Conservation (phyloP, 352 stramenopile species). For the Aphanomyces euteiches region DNA sequence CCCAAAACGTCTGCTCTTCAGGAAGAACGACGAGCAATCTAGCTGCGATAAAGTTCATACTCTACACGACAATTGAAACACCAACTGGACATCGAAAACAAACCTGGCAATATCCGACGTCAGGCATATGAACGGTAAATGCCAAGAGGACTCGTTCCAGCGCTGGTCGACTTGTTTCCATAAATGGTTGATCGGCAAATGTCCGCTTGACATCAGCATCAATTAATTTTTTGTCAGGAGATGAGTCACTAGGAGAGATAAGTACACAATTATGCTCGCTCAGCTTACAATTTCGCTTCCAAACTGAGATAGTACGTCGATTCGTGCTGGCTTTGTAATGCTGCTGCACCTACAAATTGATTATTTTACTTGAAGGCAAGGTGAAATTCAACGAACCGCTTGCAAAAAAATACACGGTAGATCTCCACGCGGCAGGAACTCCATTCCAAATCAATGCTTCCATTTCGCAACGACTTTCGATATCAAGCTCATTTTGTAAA, state of each 20-base stretch:
- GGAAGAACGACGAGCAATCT: constrained; percentile 16
- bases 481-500: constrained; percentile 1
- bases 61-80: constrained; percentile 16
- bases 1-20: constrained; percentile 34
- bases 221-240: constrained; percentile 1
- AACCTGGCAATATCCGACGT: constrained; percentile 26
- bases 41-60: constrained; percentile 29
- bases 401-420: constrained; percentile 16
- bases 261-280: not conserved
- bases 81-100: not conserved
- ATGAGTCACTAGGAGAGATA: not conserved
- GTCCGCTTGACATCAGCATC: constrained; percentile 17
- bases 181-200: constrained; percentile 23
- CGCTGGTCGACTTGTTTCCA: not conserved
- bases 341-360: not conserved
- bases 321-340: not conserved
- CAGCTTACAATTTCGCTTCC: not conserved
- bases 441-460: constrained; percentile 9
- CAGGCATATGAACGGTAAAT: constrained; percentile 3
- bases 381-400: constrained; percentile 10
- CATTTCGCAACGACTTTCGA: not conserved
- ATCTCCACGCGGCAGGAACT: not conserved
- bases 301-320: constrained; percentile 5
- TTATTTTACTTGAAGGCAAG: not conserved
- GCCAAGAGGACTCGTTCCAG: constrained; percentile 15